Evolutionary conservation across 352 stramenopile species (phyloP).

Genomic region (Globisporangium orthogonon): DNA sequence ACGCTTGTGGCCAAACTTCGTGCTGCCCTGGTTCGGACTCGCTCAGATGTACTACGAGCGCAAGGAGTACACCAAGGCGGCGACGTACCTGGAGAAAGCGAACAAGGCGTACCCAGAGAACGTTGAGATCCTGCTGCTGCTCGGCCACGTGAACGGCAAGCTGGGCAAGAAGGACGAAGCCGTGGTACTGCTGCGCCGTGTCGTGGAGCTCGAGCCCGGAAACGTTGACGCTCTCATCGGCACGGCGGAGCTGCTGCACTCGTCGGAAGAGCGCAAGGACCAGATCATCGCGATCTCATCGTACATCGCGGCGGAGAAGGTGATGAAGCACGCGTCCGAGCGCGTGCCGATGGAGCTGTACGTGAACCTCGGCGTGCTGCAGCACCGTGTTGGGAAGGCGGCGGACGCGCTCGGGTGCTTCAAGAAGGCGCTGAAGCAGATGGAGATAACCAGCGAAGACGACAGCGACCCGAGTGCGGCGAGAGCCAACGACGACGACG

Average conservation of each 20-base stretch:
- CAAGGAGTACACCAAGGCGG: constrained; percentile 78
- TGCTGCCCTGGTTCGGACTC: constrained; percentile 79
- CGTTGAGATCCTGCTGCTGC: constrained; percentile 74
- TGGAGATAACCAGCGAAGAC: constrained; percentile 24
- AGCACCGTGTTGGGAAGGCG: constrained; percentile 84
- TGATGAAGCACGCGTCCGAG: constrained; percentile 81
- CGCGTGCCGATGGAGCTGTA: constrained; percentile 80
- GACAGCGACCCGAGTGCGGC: constrained; percentile 1
- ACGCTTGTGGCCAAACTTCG: constrained; percentile 82
- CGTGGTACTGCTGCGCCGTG: constrained; percentile 69
- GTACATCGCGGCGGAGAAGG: constrained; percentile 84
- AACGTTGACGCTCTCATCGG: constrained; percentile 83
- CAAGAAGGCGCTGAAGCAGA: constrained; percentile 58
- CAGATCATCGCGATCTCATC: constrained; percentile 88
- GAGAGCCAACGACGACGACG: constrained; percentile 24
- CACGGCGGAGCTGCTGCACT: constrained; percentile 74
- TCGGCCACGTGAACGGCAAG: constrained; percentile 79
- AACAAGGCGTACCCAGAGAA: constrained; percentile 88
- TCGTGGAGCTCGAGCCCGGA: constrained; percentile 79
- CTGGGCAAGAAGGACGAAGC: constrained; percentile 79
- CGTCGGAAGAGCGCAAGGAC: constrained; percentile 76
- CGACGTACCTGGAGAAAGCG: constrained; percentile 83
- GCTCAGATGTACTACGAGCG: constrained; percentile 89
- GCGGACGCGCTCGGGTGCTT: constrained; percentile 91
- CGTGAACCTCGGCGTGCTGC: constrained; percentile 76